Evolutionary conservation across 179 eudicot species (phyloP).

Genomic region (Silene vulgaris): DNA sequence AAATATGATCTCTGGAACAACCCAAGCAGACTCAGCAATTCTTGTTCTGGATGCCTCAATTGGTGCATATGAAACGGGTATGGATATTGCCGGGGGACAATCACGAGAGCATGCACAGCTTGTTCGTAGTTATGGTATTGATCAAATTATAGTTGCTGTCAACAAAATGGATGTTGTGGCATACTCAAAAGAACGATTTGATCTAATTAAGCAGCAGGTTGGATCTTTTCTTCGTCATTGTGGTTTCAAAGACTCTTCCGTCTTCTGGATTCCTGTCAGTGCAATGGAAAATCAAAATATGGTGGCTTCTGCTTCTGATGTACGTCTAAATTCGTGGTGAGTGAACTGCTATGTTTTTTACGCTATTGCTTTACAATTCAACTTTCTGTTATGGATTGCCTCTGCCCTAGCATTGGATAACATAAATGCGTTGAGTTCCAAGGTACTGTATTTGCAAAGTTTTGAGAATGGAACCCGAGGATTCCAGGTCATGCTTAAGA

Average conservation of each 20-base stretch:
- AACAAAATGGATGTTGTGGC: conserved; percentile 94
- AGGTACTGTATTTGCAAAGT: conserved; percentile 1
- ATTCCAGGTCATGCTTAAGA: not conserved
- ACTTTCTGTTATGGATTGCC: not conserved
- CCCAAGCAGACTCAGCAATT: conserved; percentile 97
- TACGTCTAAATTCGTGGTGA: conserved; percentile 74
- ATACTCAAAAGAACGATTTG: conserved; percentile 87
- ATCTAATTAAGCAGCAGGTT: conserved; percentile 60
- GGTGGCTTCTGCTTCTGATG: conserved; percentile 63
- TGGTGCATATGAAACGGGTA: conserved; percentile 91
- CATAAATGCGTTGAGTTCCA: not conserved
- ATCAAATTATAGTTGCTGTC: conserved; percentile 77
- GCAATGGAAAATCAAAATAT: conserved; percentile 92
- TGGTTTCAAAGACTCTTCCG: conserved; percentile 71
- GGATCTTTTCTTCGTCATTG: conserved; percentile 82
- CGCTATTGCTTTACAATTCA: not conserved
- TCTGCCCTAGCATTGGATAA: not conserved
- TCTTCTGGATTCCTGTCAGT: conserved; percentile 95
- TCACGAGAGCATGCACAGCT: conserved; percentile 96
- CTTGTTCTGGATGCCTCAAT: conserved; percentile 88
- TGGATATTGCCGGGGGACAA: conserved; percentile 76
- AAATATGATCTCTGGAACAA: conserved; percentile 97
- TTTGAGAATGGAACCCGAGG: not conserved
- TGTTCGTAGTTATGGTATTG: conserved; percentile 94
- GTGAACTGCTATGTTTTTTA: conserved; percentile 21